Base-by-base conservation (phyloP, 2,329 filamentous ascomycete species). In the Alternaria arborescens region DNA sequence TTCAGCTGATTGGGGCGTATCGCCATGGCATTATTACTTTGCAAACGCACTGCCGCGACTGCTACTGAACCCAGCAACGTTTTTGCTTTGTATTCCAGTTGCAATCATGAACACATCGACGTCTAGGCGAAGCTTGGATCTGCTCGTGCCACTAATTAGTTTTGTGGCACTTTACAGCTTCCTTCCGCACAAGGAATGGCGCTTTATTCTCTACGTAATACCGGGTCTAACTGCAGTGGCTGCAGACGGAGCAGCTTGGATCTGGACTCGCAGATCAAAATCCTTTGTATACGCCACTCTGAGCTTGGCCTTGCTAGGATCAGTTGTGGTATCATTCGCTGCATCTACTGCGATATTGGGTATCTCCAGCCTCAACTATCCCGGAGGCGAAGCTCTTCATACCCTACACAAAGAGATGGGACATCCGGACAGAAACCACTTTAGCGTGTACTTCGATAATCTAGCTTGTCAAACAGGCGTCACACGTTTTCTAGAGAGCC, bases 171-270 rank as follows among this genome's bases (percentile, higher is more conserved):
- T 96, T 43, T 98, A 97, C 82, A 97, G 93, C 65, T 71, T 93
- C 52, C 91, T 97, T 63, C 94, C 94, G 0, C 95, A 99, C 82
- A 99, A 99, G 77, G 95, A 99, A 81, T 91, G 93, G 77, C 91
- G 95, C 18, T 99, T 99, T 82, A 89, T 99, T 69, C 88, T 98
- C 71, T 98, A 98, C 80, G 85, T 88, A 53, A 84, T 97, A 24
- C 95, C 95, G 0, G 85, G 90, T 0, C 82, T 98, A 30, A 97
- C 94, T 0, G 90, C 90, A 11, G 86, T 89, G 3, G 90, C 93
- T 0, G 89, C 92, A 3, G 84, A 92, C 5, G 89, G 89, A 20
- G 92, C 93, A 14, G 86, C 88, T 85, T 79, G 76, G 74, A 76
- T 80, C 46, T 91, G 87, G 80, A 84, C 82, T 1, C 88, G 90